Evolutionary conservation across 1,284 basidiomycete genomes (phyloP).

Genomic region (Microbotryomycetes sp.): DNA sequence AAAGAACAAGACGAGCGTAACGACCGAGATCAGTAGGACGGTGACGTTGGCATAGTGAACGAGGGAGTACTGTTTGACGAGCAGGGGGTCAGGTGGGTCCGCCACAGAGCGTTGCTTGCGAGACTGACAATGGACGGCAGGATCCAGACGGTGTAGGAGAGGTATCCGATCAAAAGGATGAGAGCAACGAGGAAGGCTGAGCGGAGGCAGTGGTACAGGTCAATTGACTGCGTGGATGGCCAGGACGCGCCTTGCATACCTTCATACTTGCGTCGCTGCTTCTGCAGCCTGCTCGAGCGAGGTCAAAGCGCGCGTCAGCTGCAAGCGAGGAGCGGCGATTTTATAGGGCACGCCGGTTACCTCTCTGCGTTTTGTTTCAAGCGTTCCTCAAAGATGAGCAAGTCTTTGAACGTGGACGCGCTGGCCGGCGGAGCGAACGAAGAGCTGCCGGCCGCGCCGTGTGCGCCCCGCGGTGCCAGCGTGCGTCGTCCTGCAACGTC

Average conservation of each 20-base stretch:
- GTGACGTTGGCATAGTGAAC: conserved; percentile 63
- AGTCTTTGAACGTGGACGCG: conserved; percentile 64
- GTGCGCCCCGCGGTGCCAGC: neutral
- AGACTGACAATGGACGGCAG: conserved; percentile 51
- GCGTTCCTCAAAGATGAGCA: conserved; percentile 90
- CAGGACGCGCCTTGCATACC: conserved; percentile 40
- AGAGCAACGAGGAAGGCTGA: conserved; percentile 70
- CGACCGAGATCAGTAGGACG: conserved; percentile 72
- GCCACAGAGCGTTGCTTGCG: conserved; percentile 21
- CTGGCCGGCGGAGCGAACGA: neutral
- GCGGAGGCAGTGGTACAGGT: conserved; percentile 5
- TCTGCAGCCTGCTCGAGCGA: conserved; percentile 51
- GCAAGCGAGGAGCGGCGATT: neutral
- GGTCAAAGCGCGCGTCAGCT: neutral
- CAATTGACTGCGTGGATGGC: neutral
- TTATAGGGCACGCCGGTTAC: neutral
- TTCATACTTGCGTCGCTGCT: conserved; percentile 78
- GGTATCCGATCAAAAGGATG: conserved; percentile 58
- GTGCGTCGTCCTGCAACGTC: no score
- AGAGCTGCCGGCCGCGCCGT: neutral
- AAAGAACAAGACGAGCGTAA: conserved; percentile 89
- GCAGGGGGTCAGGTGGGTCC: neutral
- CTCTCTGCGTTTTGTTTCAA: conserved; percentile 77
- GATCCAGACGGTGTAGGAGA: conserved; percentile 65
- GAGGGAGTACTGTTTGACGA: conserved; percentile 37